Percentiles rank a stretch among this genome's conserved stretches.
Evolutionary conservation across 2,329 filamentous ascomycete species (phyloP).

Genomic region (Blumeria hordei): DNA sequence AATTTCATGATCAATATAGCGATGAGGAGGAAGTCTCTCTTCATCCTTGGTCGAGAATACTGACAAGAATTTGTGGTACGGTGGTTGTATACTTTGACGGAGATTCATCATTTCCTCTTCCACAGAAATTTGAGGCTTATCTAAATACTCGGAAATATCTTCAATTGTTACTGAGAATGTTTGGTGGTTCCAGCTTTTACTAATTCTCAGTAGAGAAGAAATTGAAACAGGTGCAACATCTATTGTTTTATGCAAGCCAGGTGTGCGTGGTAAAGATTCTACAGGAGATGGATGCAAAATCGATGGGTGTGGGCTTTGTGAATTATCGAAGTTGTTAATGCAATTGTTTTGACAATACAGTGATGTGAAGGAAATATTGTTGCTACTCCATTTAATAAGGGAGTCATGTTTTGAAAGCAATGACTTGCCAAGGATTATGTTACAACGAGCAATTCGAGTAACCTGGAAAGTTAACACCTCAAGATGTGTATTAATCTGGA

Average conservation of each 20-base stretch:
- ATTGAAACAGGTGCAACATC: no score
- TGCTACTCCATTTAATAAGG: neutral
- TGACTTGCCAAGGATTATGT: neutral
- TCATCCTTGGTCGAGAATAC: neutral
- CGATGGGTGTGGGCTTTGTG: neutral
- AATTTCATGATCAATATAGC: neutral
- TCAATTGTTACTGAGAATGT: neutral
- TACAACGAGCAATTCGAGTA: conserved; percentile 1
- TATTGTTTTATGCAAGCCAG: neutral
- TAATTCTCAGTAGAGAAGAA: neutral
- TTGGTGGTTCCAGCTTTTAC: neutral
- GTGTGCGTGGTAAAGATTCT: neutral
- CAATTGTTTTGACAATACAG: neutral
- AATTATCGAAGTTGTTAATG: neutral
- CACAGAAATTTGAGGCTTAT: neutral
- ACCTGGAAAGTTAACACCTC: neutral
- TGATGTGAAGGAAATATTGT: neutral
- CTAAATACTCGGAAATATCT: neutral
- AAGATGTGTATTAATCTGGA: neutral
- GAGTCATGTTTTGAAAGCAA: neutral
- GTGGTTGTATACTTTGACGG: neutral
- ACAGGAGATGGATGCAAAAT: neutral
- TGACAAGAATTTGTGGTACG: neutral
- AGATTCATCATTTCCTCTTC: neutral
- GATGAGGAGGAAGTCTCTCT: neutral